Base-by-base conservation (phyloP, 2,329 filamentous ascomycete genomes). In the Aspergillus ustus region DNA sequence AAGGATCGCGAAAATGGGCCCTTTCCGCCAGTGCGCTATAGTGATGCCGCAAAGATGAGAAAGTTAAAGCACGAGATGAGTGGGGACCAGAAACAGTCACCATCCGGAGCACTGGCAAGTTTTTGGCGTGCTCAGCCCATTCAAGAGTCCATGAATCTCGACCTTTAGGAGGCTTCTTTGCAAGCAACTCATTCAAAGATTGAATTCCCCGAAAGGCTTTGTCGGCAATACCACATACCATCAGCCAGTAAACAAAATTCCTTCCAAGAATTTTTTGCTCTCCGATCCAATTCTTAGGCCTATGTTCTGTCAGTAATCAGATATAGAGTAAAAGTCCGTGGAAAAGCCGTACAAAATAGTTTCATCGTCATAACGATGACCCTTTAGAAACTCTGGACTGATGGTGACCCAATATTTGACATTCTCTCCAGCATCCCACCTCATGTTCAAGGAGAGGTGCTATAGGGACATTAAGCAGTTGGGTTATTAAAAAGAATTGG, bases 221-320 rank as follows among this genome's bases (percentile, higher is more conserved):
- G 43, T 70, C 62, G 1, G 63, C 64, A 17, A 71, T 56, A 3
- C 65, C 28, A 62, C 64, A 46, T 3, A 69, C 57, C 0, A 70
- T 70, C 2, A 67, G 59, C 65, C 22, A 70, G 43, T 68, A 71
- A 1, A 69, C 52, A 65, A 70, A 71, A 50, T 59, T 69, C 1
- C 58, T 60, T 22, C 62, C 25, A 55, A 70, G 64, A 9, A 68
- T 44, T 2, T n/a, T 63, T 51, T 67, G 25, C 19, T 70, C 64
- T 6, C 51, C 52, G 19, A 71, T 65, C 68, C 49, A 70, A 52
- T 67, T 67, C 28, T 65, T 67, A 11, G 37, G 64, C 19, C 63
- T 68, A 4, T 37, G 13, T 15, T 4, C 11, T 11, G 8, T 13
- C 4, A 50, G 7, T 15, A 4, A 46, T 53, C 40, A 31, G 3